phyloP scores from a whole-genome alignment of 305 asterid species.

The Withania somnifera region DNA sequence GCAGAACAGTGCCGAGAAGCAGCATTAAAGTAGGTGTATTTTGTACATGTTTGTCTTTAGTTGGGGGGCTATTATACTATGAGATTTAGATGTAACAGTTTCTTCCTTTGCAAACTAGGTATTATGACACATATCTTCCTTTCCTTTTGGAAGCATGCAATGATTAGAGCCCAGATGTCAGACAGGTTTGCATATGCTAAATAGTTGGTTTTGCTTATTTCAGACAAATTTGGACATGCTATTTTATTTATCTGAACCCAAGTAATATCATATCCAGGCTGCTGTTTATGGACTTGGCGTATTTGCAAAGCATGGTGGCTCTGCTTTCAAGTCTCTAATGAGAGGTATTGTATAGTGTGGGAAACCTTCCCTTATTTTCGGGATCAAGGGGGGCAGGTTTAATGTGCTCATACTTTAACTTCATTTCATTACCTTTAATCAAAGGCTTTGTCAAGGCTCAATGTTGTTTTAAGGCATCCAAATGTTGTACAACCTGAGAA shows the following conservation, averaged over 20 bases:
- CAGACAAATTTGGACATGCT: background rate
- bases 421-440: background rate
- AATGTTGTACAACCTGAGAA: slow-evolving; percentile 13
- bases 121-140: slow-evolving; percentile 21
- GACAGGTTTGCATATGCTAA: slow-evolving; percentile 9
- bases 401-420: background rate
- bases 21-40: slow-evolving; percentile 13
- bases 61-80: background rate
- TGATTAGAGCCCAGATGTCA: slow-evolving; percentile 21
- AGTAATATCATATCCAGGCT: slow-evolving; percentile 7
- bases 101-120: slow-evolving; percentile 4
- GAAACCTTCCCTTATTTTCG: background rate
- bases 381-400: background rate
- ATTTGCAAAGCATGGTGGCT: slow-evolving; percentile 18
- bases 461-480: slow-evolving; percentile 15
- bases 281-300: slow-evolving; percentile 25
- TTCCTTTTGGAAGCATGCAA: slow-evolving; percentile 26
- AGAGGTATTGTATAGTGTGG: slow-evolving; percentile 9
- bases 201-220: background rate
- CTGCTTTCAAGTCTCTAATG: slow-evolving; percentile 14
- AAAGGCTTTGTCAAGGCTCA: slow-evolving; percentile 16
- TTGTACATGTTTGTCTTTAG: background rate
- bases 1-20: slow-evolving; percentile 24
- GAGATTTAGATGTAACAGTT: background rate
- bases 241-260: background rate